These are phyloP conservation scores for Hanseniaspora singularis DNA, from an alignment of 805 yeast genomes.

Conservation along the genomic window DNA sequence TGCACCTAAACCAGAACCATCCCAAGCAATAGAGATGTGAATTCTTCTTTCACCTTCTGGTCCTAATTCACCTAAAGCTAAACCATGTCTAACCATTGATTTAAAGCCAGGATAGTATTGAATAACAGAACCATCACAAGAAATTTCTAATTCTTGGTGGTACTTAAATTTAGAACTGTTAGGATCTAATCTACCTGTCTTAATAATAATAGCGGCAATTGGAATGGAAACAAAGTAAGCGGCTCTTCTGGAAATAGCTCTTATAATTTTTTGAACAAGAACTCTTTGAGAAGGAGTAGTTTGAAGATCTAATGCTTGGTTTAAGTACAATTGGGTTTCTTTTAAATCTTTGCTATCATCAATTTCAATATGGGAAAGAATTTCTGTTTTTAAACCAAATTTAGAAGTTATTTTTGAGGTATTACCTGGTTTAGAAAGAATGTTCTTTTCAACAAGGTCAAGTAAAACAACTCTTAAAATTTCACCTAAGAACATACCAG, in stretches of 20 bases:
- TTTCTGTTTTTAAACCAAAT: constrained; percentile 70
- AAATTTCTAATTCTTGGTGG: constrained; percentile 76
- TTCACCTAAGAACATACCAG: constrained; percentile 91
- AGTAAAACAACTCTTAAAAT: constrained; percentile 60
- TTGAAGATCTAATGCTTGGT: constrained; percentile 55
- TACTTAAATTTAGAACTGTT: constrained; percentile 26
- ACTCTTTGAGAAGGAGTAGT: constrained; percentile 60
- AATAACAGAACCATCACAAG: constrained; percentile 90
- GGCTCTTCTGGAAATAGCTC: constrained; percentile 77
- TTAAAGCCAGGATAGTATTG: constrained; percentile 88
- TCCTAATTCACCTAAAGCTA: constrained; percentile 57
- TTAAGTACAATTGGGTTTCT: constrained; percentile 56
- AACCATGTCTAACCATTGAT: constrained; percentile 66
- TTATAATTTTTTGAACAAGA: constrained; percentile 59
- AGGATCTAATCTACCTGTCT: constrained; percentile 48
- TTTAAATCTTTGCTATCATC: constrained; percentile 66
- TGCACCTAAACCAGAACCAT: constrained; percentile 96
- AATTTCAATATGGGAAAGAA: constrained; percentile 72
- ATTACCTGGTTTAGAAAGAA: constrained; percentile 46
- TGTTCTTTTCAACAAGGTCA: constrained; percentile 50
- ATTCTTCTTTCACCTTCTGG: constrained; percentile 63
- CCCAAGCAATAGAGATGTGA: constrained; percentile 73
- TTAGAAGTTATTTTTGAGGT: constrained; percentile 31
- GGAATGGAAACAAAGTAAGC: constrained; percentile 84
- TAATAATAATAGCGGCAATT: constrained; percentile 63